Evolutionary conservation across 73 alveolate species (phyloP).

Genomic region (Breviolum minutum): DNA sequence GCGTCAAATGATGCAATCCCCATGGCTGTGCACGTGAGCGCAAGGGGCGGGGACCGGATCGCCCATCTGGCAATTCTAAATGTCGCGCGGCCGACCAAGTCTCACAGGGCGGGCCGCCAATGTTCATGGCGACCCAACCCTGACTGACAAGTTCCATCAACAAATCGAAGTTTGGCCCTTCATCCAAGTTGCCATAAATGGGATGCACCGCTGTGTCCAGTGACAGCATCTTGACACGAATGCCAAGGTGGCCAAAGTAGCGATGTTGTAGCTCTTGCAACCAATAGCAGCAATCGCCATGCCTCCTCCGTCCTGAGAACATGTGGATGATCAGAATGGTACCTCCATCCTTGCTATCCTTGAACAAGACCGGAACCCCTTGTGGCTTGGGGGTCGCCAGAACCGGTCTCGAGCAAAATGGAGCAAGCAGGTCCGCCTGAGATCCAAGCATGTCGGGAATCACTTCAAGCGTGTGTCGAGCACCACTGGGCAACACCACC

Average conservation of each 20-base stretch:
- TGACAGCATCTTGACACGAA: background rate
- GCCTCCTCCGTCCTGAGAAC: background rate
- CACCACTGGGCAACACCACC: too few relatives aligned
- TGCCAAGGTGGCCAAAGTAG: too few relatives aligned
- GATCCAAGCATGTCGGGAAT: too few relatives aligned
- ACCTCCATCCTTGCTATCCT: background rate
- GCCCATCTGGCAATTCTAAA: background rate
- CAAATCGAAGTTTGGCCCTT: background rate
- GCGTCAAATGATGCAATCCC: background rate
- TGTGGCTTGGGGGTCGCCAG: too few relatives aligned
- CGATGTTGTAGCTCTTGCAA: background rate
- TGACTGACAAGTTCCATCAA: background rate
- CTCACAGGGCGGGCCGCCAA: background rate
- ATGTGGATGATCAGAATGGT: background rate
- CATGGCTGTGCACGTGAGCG: background rate
- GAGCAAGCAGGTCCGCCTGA: too few relatives aligned
- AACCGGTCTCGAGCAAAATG: too few relatives aligned
- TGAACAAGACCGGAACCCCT: background rate
- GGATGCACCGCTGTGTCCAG: background rate
- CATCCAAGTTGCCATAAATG: background rate
- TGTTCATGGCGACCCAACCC: background rate
- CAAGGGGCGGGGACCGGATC: background rate
- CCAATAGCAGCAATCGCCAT: background rate
- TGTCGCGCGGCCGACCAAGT: background rate
- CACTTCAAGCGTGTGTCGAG: too few relatives aligned